Evolutionary conservation across 2,329 filamentous ascomycete species (phyloP), one percentile per base, ranked within the genome.

Genomic region (Blastomyces gilchristii): DNA sequence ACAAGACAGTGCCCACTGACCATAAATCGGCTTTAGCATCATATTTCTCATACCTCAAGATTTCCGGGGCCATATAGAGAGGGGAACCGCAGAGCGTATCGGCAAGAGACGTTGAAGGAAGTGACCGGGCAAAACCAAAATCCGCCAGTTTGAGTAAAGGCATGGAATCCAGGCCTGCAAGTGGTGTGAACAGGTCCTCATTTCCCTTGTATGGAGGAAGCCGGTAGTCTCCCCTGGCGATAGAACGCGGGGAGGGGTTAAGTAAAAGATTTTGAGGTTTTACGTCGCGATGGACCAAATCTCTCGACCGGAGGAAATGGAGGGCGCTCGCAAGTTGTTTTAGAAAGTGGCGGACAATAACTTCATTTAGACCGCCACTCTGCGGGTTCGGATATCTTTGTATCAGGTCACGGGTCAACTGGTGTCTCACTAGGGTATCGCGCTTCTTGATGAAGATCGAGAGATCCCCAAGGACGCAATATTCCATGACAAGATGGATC

Each of bases 401-500:
- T 65, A 95, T 91, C 86, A 97, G 93, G 69, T 96, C 91, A 71
- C 86, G 85, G 3, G 93, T 94, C 61, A 90, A 88, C 37, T 89
- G 86, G 73, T 96, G 89, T 60, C 87, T 88, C 54, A 82, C 83
- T 56, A 97, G 84, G 72, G 87, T 89, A 65, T 93, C 87, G 65
- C 93, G 85, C 78, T 94, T 95, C 82, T 94, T 96, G 79, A 99
- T 97, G 76, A 99, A 97, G 62, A 93, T 82, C 12, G 94, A 96
- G 64, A 99, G 79, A 73, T 99, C 94, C 28, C 94, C 93, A 50
- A 99, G 83, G 73, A 96, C 91, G 78, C 94, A 97, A 77, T 95
- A 97, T 78, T 99, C 94, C 93, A 97, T 99, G 67, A 97, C 87
- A 64, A 99, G 84, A 77, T 99, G 94, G 77, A 97, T 97, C 72